Base-by-base conservation (phyloP, 352 stramenopile genomes). In the Phytophthora chlamydospora region DNA sequence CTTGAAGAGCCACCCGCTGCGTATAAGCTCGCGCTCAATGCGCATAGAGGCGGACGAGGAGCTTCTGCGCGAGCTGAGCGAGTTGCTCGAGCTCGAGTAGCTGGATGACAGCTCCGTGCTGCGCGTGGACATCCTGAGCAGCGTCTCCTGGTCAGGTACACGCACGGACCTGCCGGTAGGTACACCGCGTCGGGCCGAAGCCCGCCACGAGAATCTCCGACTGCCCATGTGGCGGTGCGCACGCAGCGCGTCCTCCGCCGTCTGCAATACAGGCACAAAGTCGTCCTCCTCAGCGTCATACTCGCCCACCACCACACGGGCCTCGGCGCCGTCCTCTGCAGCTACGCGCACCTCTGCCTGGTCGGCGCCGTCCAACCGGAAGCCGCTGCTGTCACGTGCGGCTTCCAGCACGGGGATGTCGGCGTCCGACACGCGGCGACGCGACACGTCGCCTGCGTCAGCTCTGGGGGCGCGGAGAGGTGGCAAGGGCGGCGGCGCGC, bases 361-460 rank as follows among this genome's bases (percentile, higher is more conserved):
- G 27, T 83, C 68, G 6, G 68, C 52, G 31, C 66, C 74, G 13
- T 79, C 72, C 44, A 78, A 62, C 44, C 67, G 74, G 39, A 85
- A 89, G 56, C 49, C 64, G 52, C 66, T 74, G 39, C 68, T 78
- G 27, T 73, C 68, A 57, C 68, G 32, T 41, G 53, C 58, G 32
- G 68, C 68, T 44, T 91, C 84, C 16, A 93, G 56, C 50, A 93
- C 84, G 4, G 84, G 84, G 34, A 93, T 91, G 47, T 93, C 84
- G 36, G 80, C 76, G 33, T 84, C 69, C 17, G 62, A 58, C 24
- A 21, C 57, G n/a, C 45, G 5, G 14, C 7, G 65, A 19, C 16
- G 36, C 36, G 46, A 38, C 47, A 9, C 51, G 42, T 16, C 50
- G 60, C 24, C 56, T 51, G 40, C 11, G 24, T 66, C 49, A 10